A percentile compares a stretch with the other conserved stretches of the same genome.
phyloP scores from a whole-genome alignment of 495 filamentous ascomycete genomes.

The Tirmania nivea region DNA sequence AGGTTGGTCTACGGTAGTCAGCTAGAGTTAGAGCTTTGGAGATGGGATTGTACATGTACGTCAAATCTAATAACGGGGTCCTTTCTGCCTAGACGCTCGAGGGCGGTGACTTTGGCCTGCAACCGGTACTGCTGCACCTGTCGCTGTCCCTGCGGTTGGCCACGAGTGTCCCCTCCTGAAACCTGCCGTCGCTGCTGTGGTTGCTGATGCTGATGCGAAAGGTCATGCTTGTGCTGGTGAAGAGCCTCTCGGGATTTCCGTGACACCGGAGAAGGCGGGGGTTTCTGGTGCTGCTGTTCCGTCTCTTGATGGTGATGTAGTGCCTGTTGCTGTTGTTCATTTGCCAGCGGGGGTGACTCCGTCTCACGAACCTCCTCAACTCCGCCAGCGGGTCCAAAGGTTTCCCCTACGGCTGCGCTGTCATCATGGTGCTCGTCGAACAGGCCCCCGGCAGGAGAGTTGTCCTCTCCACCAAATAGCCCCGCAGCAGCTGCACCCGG shows the following conservation, averaged over 20 bases:
- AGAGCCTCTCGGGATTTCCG: conserved; percentile 1
- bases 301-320: conserved; percentile 1
- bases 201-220: conserved; percentile 3
- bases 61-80: conserved; percentile 91
- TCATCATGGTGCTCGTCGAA: not conserved
- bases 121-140: conserved; percentile 50
- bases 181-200: not conserved
- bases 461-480: not conserved
- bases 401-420: not conserved
- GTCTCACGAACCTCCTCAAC: not conserved
- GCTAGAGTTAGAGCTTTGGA: not conserved
- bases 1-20: conserved; percentile 60
- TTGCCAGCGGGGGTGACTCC: not conserved
- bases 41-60: conserved; percentile 51
- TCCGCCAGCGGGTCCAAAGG: not conserved
- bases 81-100: conserved; percentile 85
- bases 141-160: conserved; percentile 1
- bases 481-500: not conserved
- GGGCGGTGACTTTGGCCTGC: conserved; percentile 76
- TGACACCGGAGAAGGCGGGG: no score
- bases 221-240: not conserved
- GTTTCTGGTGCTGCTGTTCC: conserved; percentile 3
- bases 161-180: not conserved
- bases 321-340: not conserved
- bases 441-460: not conserved